Conservation (phyloP, 2,329 filamentous ascomycete species). For the Aspergillus sp. region DNA sequence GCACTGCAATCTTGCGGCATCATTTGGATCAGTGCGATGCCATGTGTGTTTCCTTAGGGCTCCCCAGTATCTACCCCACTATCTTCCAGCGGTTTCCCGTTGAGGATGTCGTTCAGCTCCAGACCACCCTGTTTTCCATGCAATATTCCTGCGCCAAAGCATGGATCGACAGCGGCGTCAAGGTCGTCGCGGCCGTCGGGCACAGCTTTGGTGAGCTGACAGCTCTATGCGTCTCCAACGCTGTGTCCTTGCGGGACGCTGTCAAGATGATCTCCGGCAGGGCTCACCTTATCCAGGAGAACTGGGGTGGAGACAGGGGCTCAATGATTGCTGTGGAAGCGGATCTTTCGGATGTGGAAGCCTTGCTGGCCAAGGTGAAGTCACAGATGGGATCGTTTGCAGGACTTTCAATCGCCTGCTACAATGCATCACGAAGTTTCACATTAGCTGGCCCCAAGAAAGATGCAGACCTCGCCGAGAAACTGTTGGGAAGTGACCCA, state of each 20-base stretch:
- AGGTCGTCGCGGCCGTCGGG: constrained; percentile 31
- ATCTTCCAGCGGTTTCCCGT: constrained; percentile 20
- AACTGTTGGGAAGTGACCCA: constrained; percentile 10
- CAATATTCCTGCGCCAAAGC: constrained; percentile 37
- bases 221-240: constrained; percentile 31
- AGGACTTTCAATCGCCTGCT: constrained; percentile 44
- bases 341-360: constrained; percentile 20
- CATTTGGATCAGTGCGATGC: constrained; percentile 28
- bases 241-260: constrained; percentile 28
- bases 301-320: constrained; percentile 33
- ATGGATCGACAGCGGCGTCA: constrained; percentile 37
- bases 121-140: constrained; percentile 35
- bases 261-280: constrained; percentile 26
- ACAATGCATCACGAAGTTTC: constrained; percentile 44
- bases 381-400: background rate
- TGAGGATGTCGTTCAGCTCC: constrained; percentile 28
- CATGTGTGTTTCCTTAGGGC: constrained; percentile 19
- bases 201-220: constrained; percentile 41
- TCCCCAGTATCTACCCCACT: constrained; percentile 33
- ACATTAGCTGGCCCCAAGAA: constrained; percentile 39
- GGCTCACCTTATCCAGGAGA: constrained; percentile 26
- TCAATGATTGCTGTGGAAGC: constrained; percentile 35
- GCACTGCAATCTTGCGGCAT: constrained; percentile 23
- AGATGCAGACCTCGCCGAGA: constrained; percentile 27
- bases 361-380: constrained; percentile 16